Percentiles rank a stretch among this genome's conserved stretches.
Conservation (phyloP, 2,329 filamentous ascomycete genomes). For the Macroventuria anomochaeta region DNA sequence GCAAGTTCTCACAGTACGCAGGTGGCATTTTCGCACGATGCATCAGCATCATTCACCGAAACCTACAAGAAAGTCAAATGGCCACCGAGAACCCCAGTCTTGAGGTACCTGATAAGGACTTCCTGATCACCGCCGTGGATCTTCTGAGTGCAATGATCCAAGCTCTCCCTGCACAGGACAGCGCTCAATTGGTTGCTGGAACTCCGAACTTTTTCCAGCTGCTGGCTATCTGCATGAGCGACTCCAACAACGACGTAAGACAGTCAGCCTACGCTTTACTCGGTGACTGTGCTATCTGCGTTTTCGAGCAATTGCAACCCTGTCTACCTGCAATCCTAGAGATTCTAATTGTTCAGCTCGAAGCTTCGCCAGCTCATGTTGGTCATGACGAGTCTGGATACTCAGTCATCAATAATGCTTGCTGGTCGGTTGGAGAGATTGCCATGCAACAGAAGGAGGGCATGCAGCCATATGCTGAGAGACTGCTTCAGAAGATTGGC, state of each 20-base stretch:
- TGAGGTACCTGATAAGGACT: conserved; percentile 93
- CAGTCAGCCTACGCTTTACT: conserved; percentile 95
- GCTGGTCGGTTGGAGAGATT: conserved; percentile 95
- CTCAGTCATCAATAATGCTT: conserved; percentile 96
- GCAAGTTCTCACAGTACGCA: conserved; percentile 83
- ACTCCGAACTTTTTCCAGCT: conserved; percentile 90
- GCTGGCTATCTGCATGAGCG: conserved; percentile 89
- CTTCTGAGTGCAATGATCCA: conserved; percentile 93
- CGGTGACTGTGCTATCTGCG: conserved; percentile 92
- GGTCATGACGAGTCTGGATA: conserved; percentile 86
- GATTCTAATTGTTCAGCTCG: conserved; percentile 84
- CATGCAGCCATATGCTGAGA: conserved; percentile 78
- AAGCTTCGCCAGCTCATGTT: conserved; percentile 70
- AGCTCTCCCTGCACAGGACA: conserved; percentile 76
- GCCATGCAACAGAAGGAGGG: conserved; percentile 75
- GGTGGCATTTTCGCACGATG: conserved; percentile 86
- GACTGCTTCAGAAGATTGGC: conserved; percentile 77
- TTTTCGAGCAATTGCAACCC: conserved; percentile 80
- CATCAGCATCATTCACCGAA: conserved; percentile 88
- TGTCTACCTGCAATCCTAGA: conserved; percentile 77
- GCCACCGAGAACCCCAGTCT: conserved; percentile 71
- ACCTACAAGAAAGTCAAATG: conserved; percentile 79
- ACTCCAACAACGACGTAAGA: conserved; percentile 86
- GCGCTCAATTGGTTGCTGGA: conserved; percentile 74
- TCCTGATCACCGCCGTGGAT: conserved; percentile 92